Conservation (phyloP, 192 early-diverging fungal species). For the Coemansia sp. region DNA sequence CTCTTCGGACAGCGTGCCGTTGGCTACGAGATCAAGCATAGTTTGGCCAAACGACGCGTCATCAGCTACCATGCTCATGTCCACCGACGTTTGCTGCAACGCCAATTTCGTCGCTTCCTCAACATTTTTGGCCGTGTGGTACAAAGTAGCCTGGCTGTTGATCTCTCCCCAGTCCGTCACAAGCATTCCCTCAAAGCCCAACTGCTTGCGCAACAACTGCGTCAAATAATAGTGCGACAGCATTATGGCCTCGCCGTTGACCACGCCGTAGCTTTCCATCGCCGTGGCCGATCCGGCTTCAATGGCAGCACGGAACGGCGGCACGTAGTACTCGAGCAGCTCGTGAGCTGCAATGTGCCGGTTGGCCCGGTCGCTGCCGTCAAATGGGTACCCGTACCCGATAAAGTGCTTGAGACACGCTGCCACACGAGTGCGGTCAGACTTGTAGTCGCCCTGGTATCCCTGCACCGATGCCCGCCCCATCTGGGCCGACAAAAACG, state of each 20-base stretch:
- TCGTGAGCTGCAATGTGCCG: conserved; percentile 55
- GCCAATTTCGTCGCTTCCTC: conserved; percentile 50
- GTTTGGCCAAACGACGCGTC: conserved; percentile 55
- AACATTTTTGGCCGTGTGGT: conserved; percentile 38
- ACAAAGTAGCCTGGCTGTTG: conserved; percentile 54
- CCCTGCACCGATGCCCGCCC: conserved; percentile 56
- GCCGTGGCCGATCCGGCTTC: conserved; percentile 61
- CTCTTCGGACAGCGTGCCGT: conserved; percentile 29
- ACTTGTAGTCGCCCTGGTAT: conserved; percentile 68
- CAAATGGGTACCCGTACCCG: conserved; percentile 61
- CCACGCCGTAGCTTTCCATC: conserved; percentile 64
- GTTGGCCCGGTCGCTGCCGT: conserved; percentile 39
- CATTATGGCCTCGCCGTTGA: conserved; percentile 61
- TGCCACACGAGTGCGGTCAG: conserved; percentile 60
- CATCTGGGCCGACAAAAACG: conserved; percentile 57
- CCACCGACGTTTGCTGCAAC: conserved; percentile 54
- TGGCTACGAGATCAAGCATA: conserved; percentile 40
- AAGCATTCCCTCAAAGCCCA: conserved; percentile 61
- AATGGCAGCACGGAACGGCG: conserved; percentile 61
- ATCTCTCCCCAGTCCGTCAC: conserved; percentile 65
- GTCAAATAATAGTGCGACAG: conserved; percentile 58
- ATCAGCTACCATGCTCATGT: conserved; percentile 67
- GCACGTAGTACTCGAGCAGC: conserved; percentile 64
- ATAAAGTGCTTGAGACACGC: conserved; percentile 71
- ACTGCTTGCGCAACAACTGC: conserved; percentile 54